A percentile compares a stretch with the other conserved stretches of the same genome.
Conservation (phyloP, 257 asterid species). For the Knoxia roxburghii region DNA sequence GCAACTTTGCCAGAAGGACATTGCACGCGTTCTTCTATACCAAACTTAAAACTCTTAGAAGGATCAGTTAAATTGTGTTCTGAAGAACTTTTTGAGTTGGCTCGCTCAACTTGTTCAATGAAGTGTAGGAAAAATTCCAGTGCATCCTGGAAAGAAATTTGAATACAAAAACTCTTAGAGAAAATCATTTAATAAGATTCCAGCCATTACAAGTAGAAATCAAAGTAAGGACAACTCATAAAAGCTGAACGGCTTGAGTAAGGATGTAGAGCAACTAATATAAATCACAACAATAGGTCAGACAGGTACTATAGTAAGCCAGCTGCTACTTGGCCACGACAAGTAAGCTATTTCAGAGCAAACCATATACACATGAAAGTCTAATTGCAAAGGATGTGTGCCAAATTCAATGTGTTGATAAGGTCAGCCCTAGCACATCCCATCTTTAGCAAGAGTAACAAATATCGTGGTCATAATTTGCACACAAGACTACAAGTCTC, state of each 20-base stretch:
- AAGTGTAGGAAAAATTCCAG: constrained; percentile 95
- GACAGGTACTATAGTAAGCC: background rate
- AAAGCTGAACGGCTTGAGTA: background rate
- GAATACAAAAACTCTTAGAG: constrained; percentile 20
- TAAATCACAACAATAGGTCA: background rate
- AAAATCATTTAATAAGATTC: background rate
- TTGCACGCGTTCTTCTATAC: constrained; percentile 88
- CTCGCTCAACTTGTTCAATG: constrained; percentile 86
- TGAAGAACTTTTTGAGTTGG: constrained; percentile 49
- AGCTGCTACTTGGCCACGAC: background rate
- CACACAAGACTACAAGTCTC: background rate
- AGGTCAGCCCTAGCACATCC: constrained; percentile 1
- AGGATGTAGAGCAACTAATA: background rate
- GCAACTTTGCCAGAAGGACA: constrained; percentile 90
- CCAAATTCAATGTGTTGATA: background rate
- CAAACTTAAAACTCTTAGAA: constrained; percentile 89
- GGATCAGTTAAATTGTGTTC: constrained; percentile 59
- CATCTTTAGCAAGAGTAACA: background rate
- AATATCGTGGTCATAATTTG: background rate
- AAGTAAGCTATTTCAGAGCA: background rate
- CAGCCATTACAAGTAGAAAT: background rate
- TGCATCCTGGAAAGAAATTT: constrained; percentile 59
- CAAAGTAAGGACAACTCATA: background rate
- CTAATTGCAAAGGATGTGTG: background rate
- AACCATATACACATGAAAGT: background rate